These are phyloP conservation scores for Lepidium campestre DNA, from an alignment of 441 rosid species.

Conservation along the genomic window DNA sequence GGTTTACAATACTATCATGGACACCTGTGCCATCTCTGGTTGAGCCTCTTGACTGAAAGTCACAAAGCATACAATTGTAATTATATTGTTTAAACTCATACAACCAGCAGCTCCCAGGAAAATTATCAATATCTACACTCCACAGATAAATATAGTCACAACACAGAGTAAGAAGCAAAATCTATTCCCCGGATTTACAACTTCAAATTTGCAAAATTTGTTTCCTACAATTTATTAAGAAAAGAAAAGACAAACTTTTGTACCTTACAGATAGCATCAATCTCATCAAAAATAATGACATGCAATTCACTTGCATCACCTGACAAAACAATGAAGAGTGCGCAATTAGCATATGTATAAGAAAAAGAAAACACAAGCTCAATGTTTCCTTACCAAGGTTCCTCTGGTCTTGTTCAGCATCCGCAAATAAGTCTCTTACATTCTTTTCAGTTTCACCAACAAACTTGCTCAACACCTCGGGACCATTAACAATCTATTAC, in stretches of 20 bases:
- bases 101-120: conserved; percentile 11
- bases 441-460: conserved; percentile 99
- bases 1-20: conserved; percentile 95
- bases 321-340: conserved; percentile 32
- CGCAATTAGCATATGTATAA: conserved; percentile 1
- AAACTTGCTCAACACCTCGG: conserved; percentile 97
- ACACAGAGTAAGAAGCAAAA: neutral
- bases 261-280: conserved; percentile 99
- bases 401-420: conserved; percentile 95
- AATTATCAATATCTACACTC: neutral
- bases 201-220: neutral
- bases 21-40: conserved; percentile 98
- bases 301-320: conserved; percentile 97
- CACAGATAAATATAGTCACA: neutral
- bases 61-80: conserved; percentile 9
- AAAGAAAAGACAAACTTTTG: conserved; percentile 1
- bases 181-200: neutral
- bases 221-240: neutral
- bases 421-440: conserved; percentile 90
- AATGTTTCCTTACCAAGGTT: conserved; percentile 47
- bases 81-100: neutral
- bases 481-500: conserved; percentile 86
- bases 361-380: conserved; percentile 7
- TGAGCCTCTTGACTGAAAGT: conserved; percentile 89
- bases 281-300: conserved; percentile 95